Percentiles rank a stretch among this genome's conserved stretches.
Evolutionary conservation across 1,284 basidiomycete species (phyloP).

Genomic region (Moesziomyces antarcticus): DNA sequence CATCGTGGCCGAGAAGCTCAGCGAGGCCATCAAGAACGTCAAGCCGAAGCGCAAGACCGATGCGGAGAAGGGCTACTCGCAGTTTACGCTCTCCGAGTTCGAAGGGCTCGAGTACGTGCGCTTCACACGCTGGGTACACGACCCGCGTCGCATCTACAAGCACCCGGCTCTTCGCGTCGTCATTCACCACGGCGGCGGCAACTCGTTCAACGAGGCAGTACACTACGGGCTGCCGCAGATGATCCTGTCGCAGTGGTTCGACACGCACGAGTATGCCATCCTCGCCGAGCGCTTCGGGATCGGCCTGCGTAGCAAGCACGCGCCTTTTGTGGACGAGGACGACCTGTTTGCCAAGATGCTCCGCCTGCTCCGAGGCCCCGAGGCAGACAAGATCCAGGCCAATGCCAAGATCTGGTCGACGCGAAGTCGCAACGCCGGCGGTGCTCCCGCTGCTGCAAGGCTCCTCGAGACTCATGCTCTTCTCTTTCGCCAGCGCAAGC

Average conservation of each 20-base stretch:
- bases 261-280: slow-evolving; percentile 57
- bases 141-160: slow-evolving; percentile 48
- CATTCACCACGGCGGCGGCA: slow-evolving; percentile 64
- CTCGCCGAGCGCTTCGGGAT: slow-evolving; percentile 47
- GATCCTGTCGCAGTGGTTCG: slow-evolving; percentile 59
- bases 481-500: slow-evolving; percentile 28
- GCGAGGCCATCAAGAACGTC: slow-evolving; percentile 28
- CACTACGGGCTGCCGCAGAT: slow-evolving; percentile 60
- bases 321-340: slow-evolving; percentile 41
- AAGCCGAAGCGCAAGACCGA: slow-evolving; percentile 25
- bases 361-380: slow-evolving; percentile 28
- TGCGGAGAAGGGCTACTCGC: slow-evolving; percentile 34
- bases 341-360: slow-evolving; percentile 49
- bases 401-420: slow-evolving; percentile 48
- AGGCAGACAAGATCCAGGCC: slow-evolving; percentile 35
- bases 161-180: slow-evolving; percentile 56
- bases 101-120: slow-evolving; percentile 53
- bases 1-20: slow-evolving; percentile 24
- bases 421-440: slow-evolving; percentile 46
- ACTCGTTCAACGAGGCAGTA: slow-evolving; percentile 64
- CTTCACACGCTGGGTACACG: slow-evolving; percentile 52
- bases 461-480: slow-evolving; percentile 45
- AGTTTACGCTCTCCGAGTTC: slow-evolving; percentile 36
- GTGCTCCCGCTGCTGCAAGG: slow-evolving; percentile 44
- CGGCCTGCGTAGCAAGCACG: slow-evolving; percentile 46